These are phyloP conservation scores for Ceratocystis albifundus DNA, from an alignment of 2,329 filamentous ascomycete species.

Conservation along the genomic window DNA sequence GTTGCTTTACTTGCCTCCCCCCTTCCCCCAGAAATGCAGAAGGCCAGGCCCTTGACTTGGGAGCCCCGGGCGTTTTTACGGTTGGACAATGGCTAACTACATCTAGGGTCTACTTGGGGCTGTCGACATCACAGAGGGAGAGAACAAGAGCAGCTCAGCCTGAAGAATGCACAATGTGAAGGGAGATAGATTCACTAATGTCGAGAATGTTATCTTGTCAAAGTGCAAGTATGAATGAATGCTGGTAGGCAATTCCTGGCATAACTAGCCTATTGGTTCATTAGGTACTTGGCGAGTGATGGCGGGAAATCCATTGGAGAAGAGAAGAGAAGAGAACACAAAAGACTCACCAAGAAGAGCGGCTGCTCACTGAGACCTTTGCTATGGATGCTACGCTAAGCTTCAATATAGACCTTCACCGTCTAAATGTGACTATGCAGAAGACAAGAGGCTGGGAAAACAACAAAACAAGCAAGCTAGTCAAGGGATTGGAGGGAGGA, in stretches of 20 bases:
- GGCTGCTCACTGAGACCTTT: too few species aligned
- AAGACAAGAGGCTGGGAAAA: background rate
- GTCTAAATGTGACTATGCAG: too few species aligned
- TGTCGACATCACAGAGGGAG: background rate
- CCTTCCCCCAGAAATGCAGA: background rate
- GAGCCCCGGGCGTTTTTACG: conserved; percentile 7
- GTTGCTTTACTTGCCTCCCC: background rate
- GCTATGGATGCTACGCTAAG: too few species aligned
- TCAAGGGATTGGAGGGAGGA: too few species aligned
- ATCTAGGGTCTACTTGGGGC: conserved; percentile 1
- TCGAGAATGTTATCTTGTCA: background rate
- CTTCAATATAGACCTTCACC: too few species aligned
- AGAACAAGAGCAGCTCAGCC: background rate
- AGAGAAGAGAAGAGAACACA: too few species aligned
- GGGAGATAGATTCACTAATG: background rate
- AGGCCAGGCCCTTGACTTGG: conserved; percentile 5
- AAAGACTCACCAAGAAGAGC: too few species aligned
- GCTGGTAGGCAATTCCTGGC: background rate
- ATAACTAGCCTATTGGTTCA: background rate
- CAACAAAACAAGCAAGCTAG: background rate
- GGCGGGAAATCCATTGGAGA: background rate
- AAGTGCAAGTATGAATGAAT: too few species aligned
- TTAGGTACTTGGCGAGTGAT: background rate
- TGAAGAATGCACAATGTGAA: background rate
- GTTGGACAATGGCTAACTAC: background rate